Evolutionary conservation across 2,329 filamentous ascomycete species (phyloP), one percentile per base, ranked within the genome.

Genomic region (Pseudogymnoascus sp.): DNA sequence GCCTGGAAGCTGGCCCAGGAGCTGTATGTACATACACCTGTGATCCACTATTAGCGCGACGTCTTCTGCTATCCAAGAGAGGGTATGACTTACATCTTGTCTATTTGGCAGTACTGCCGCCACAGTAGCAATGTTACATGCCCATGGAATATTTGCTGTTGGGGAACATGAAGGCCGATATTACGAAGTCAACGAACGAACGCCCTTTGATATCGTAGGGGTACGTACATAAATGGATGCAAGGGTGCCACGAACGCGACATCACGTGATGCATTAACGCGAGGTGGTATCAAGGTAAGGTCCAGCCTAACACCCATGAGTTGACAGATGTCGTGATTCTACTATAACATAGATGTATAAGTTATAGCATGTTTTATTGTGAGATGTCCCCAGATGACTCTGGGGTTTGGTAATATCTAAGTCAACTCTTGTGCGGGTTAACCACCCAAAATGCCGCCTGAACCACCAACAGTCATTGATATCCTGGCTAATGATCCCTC

Each of bases 401-500:
- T 56, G 50, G 50, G 50, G 50, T 56, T 56, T 21, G 50, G 29
- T 56, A 56, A 56, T 56, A 56, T 56, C 33, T 35, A 33, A 56
- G 13, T 26, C 29, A 13, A 19, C 47, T 19, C 29, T 21, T 56
- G 50, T 33, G 50, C 29, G 29, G 50, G 50, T 35, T 33, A 19
- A 10, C 50, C 21, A 56, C 14, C 50, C 62, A 66, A 33, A 35
- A 68, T 71, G 67, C 66, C 66, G 47, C 66, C 69, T 59, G 65
- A 64, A 24, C 63, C 64, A 59, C 63, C 64, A 38, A 64, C 67
- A 63, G 65, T 67, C 47, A 64, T 66, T 61, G 67, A 68, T 61
- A 66, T 67, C 59, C 33, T 70, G 63, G 64, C 31, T 42, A 68
- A 72, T 68, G 67, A 70, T 37, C 50, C 69, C n/a, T 62, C 64